These are phyloP conservation scores for Aegilops sharonensis DNA, from an alignment of 176 grass and related monocot genomes.

Conservation along the genomic window DNA sequence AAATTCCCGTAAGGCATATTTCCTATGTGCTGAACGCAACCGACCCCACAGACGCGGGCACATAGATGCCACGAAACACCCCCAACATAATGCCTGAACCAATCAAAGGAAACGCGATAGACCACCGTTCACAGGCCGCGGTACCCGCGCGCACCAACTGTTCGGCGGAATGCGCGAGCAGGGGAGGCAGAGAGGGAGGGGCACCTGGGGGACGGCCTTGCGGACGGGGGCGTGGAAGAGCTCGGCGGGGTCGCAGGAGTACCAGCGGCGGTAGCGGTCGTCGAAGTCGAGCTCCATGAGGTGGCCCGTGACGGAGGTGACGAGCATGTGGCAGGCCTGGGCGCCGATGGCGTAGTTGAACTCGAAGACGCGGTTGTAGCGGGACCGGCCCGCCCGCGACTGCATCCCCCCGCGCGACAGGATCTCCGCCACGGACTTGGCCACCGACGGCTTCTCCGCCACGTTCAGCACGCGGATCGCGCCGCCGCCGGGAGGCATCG, in stretches of 20 bases:
- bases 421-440: slow-evolving; percentile 86
- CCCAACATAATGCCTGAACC: neutral
- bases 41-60: neutral
- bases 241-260: slow-evolving; percentile 84
- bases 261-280: slow-evolving; percentile 78
- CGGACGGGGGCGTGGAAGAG: slow-evolving; percentile 84
- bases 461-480: slow-evolving; percentile 80
- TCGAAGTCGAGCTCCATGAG: slow-evolving; percentile 98
- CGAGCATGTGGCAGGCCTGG: slow-evolving; percentile 65
- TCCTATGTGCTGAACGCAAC: neutral
- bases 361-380: slow-evolving; percentile 91
- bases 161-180: slow-evolving; percentile 13
- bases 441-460: slow-evolving; percentile 96
- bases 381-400: slow-evolving; percentile 64
- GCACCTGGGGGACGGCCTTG: slow-evolving; percentile 80
- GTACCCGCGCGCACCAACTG: neutral
- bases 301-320: slow-evolving; percentile 97
- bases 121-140: neutral
- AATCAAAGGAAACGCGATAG: neutral
- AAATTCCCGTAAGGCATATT: neutral
- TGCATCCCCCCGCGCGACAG: slow-evolving; percentile 69
- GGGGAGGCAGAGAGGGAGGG: neutral
- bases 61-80: neutral
- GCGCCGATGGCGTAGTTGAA: slow-evolving; percentile 68
- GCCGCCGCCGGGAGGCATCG: slow-evolving; percentile 42